Percentiles rank a stretch among this genome's conserved stretches.
phyloP scores from a whole-genome alignment of 2,329 filamentous ascomycete species.

The Anthostomella pinea region DNA sequence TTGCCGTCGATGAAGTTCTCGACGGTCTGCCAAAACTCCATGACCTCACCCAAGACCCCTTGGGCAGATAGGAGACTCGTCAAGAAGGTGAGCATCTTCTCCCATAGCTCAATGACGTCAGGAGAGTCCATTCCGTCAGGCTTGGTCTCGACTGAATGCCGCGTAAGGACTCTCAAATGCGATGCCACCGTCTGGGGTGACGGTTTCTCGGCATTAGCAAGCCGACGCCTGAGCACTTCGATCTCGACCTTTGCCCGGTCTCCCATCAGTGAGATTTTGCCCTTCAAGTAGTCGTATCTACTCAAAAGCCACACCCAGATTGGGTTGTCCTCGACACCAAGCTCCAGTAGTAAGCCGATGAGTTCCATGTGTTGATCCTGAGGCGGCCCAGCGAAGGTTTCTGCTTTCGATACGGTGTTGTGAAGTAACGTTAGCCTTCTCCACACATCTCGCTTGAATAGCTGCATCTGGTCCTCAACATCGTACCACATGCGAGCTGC shows the following conservation, averaged over 20 bases:
- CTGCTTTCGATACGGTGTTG: conserved; percentile 45
- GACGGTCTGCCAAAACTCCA: conserved; percentile 92
- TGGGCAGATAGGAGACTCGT: conserved; percentile 70
- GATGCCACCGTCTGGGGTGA: conserved; percentile 66
- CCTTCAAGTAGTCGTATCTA: conserved; percentile 83
- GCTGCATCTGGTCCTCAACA: conserved; percentile 80
- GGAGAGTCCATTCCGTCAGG: conserved; percentile 69
- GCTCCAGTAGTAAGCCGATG: conserved; percentile 82
- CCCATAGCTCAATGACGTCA: conserved; percentile 88
- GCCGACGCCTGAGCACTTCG: conserved; percentile 79
- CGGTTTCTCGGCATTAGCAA: conserved; percentile 73
- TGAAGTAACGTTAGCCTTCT: conserved; percentile 71
- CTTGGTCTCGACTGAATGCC: conserved; percentile 62
- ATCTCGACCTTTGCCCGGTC: conserved; percentile 90
- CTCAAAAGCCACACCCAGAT: conserved; percentile 96
- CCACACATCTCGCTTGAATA: conserved; percentile 89
- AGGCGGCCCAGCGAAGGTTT: conserved; percentile 49
- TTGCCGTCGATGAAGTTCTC: conserved; percentile 87
- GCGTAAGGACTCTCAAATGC: conserved; percentile 71
- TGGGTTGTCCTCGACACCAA: conserved; percentile 92
- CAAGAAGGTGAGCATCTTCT: conserved; percentile 76
- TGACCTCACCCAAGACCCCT: conserved; percentile 82
- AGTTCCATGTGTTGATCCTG: conserved; percentile 89
- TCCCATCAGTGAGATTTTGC: conserved; percentile 74
- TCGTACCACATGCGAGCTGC: conserved; percentile 95